Evolutionary conservation across 2,329 filamentous ascomycete species (phyloP), one percentile per base, ranked within the genome.

Genomic region (Beauveria bassiana): DNA sequence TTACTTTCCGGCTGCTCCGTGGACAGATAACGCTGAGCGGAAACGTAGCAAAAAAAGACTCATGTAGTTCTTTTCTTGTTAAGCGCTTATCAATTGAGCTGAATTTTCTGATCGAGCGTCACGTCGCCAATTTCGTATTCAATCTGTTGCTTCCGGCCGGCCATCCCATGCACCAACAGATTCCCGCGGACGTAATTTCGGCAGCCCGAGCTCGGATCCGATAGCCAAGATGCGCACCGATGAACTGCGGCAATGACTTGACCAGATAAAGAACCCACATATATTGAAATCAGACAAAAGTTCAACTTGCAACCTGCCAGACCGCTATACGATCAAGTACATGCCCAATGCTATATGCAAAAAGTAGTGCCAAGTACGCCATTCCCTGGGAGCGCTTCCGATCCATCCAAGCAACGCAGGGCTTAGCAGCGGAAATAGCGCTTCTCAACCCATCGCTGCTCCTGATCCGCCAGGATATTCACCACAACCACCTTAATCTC

Each of bases 361-460:
- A 38, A 53, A 51, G 5, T 5, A 43, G 46, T 46, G 24, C 26
- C 26, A 43, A n/a, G 38, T n/a, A 28, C 57, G 12, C 49, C 49
- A 52, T 12, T 16, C 34, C 40, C 47, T 26, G 7, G n/a, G 16
- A 57, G 20, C 38, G n/a, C 18, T 14, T 5, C n/a, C 3, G 12
- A 22, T 26, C 43, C 20, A 24, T 16, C 26, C 14, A 26, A 40
- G 31, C n/a, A 43, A 43, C 26, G 28, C 40, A 47, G 22, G 40
- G 28, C 34, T 72, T 63, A 96, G 74, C 92, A 96, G n/a, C 93
- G 87, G 72, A 96, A 88, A 74, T 97, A 98, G 69, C 86, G 86
- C 71, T 85, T 86, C 78, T 97, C 93, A 52, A 97, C 85, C 93
- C 93, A 98, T 65, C 93, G 83, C 66, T 89, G 86, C 74, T 97